phyloP scores from a whole-genome alignment of 805 yeast species.

The Yarrowia deformans region DNA sequence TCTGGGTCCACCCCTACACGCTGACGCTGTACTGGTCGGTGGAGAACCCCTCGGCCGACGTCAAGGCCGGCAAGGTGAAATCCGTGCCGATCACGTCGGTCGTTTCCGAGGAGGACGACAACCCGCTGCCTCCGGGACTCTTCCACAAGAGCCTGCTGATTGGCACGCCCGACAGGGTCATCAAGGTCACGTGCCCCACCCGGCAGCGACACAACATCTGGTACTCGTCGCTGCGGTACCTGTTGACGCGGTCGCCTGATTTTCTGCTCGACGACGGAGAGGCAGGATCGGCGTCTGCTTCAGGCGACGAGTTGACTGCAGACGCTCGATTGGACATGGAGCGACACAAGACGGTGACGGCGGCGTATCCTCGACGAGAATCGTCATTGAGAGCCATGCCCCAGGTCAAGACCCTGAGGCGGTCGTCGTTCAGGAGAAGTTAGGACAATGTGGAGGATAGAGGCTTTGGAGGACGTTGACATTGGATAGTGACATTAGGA shows the following conservation, averaged over 20 bases:
- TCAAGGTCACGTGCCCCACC: conserved; percentile 87
- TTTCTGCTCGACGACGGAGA: conserved; percentile 45
- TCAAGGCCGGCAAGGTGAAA: conserved; percentile 66
- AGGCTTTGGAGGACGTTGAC: not conserved
- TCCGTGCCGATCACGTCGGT: conserved; percentile 83
- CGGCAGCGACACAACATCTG: conserved; percentile 89
- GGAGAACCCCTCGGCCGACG: conserved; percentile 77
- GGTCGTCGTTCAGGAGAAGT: conserved; percentile 1
- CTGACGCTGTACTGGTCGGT: conserved; percentile 89
- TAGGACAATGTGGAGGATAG: conserved; percentile 3
- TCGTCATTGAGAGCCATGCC: conserved; percentile 14
- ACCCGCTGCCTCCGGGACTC: conserved; percentile 88
- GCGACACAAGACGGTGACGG: conserved; percentile 29
- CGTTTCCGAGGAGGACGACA: conserved; percentile 80
- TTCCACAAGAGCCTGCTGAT: conserved; percentile 84
- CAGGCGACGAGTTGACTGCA: conserved; percentile 40
- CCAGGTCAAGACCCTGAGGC: conserved; percentile 20
- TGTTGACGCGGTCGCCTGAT: conserved; percentile 58
- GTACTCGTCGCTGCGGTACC: conserved; percentile 81
- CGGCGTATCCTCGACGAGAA: conserved; percentile 16
- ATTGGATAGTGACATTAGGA: not conserved
- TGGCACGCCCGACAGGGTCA: conserved; percentile 66
- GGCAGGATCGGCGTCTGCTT: conserved; percentile 40
- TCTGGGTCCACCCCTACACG: conserved; percentile 97
- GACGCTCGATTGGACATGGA: conserved; percentile 30